These are phyloP conservation scores for Adansonia grandidieri DNA, from an alignment of 441 rosid genomes.

Conservation along the genomic window DNA sequence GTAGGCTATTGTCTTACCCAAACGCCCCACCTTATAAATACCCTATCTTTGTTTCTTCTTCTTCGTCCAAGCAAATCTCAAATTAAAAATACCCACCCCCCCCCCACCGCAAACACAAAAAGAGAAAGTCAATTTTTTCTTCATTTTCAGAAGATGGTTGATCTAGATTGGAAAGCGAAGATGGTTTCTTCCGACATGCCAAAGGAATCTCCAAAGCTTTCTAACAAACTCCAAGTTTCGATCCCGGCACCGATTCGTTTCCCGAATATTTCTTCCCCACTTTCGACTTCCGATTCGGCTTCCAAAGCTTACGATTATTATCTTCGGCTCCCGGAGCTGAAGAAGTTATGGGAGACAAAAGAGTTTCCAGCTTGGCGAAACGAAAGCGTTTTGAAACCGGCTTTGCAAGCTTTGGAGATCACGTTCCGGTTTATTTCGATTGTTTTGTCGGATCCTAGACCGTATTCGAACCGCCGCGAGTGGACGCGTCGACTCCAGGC, in stretches of 20 bases:
- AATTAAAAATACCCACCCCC: not conserved
- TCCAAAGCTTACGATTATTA: conserved; percentile 76
- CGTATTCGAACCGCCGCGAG: conserved; percentile 65
- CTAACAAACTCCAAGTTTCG: conserved; percentile 54
- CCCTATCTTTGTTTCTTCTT: not conserved
- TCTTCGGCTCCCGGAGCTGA: conserved; percentile 78
- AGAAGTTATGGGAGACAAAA: conserved; percentile 51
- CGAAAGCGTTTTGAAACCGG: conserved; percentile 68
- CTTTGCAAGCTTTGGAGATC: conserved; percentile 75
- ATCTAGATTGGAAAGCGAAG: conserved; percentile 71
- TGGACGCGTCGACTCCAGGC: conserved; percentile 78
- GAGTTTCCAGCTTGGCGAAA: conserved; percentile 65
- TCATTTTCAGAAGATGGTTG: conserved; percentile 54
- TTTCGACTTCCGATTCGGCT: conserved; percentile 48
- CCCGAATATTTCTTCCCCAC: conserved; percentile 15
- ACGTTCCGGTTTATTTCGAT: conserved; percentile 70
- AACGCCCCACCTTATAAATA: conserved; percentile 28
- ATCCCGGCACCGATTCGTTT: conserved; percentile 40
- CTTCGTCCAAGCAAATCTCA: not conserved
- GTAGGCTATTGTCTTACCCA: no score
- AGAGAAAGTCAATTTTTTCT: no score
- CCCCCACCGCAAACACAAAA: not conserved
- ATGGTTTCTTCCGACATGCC: conserved; percentile 58
- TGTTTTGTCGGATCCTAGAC: conserved; percentile 65
- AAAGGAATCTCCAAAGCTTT: conserved; percentile 49